Conservation (phyloP, 345 rosid species). For the Citrus glauca region DNA sequence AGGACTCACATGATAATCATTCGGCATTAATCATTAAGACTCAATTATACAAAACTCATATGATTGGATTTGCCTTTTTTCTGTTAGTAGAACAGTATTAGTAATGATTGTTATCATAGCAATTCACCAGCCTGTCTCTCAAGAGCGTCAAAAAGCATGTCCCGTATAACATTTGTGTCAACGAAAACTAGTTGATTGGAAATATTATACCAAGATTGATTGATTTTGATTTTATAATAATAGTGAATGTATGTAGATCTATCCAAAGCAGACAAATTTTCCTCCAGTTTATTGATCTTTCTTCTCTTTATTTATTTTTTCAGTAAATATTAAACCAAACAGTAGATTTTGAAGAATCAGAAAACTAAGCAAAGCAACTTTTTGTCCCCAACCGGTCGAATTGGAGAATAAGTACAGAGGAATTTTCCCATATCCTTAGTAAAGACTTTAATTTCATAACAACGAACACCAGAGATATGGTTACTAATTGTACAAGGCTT, state of each 20-base stretch:
- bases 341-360: not conserved
- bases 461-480: not conserved
- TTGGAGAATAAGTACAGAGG: not conserved
- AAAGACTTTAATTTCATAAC: not conserved
- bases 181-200: no score
- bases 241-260: not conserved
- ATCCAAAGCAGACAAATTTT: not conserved
- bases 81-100: not conserved
- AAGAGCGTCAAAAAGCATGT: not conserved
- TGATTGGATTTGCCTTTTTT: not conserved
- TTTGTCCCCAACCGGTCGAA: no score
- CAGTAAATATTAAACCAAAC: no score
- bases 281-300: no score
- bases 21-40: conserved; percentile 4
- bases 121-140: conserved; percentile 1
- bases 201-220: not conserved
- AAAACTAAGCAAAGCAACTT: not conserved
- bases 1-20: conserved; percentile 13
- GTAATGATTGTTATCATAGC: conserved; percentile 17
- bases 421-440: not conserved
- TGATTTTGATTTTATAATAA: not conserved
- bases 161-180: not conserved
- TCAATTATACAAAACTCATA: not conserved
- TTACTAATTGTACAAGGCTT: not conserved
- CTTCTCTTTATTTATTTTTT: no score